A percentile compares a stretch with the other conserved stretches of the same genome.
These are phyloP conservation scores for Arthrobotrys sinensis DNA, from an alignment of 2,329 filamentous ascomycete species.

Conservation along the genomic window DNA sequence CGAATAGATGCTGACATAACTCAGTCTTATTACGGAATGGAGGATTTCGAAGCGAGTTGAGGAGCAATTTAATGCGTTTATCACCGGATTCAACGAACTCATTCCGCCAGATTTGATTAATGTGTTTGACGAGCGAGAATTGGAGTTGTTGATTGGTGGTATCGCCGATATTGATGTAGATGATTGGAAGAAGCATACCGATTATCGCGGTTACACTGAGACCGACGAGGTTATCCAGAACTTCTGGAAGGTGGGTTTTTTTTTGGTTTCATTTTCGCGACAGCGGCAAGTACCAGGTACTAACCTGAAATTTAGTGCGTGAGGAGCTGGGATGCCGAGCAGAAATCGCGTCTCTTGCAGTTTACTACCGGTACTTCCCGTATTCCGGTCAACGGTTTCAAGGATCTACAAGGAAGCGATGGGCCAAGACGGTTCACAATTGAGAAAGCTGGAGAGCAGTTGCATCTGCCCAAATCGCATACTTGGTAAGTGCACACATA, in stretches of 20 bases:
- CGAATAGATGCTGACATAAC: conserved; percentile 21
- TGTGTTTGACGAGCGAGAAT: conserved; percentile 97
- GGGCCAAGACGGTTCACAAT: conserved; percentile 96
- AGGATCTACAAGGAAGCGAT: conserved; percentile 97
- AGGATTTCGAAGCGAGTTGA: conserved; percentile 98
- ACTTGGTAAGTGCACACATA: conserved; percentile 81
- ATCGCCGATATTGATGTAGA: conserved; percentile 99
- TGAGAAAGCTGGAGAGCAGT: conserved; percentile 93
- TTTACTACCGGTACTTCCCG: conserved; percentile 97
- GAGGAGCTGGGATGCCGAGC: conserved; percentile 95
- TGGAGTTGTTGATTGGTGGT: conserved; percentile 96
- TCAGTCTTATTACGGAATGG: conserved; percentile 94
- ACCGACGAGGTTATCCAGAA: conserved; percentile 96
- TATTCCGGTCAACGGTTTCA: conserved; percentile 99
- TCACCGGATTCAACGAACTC: conserved; percentile 96
- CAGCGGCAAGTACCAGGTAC: conserved; percentile 1
- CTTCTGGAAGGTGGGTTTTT: conserved; percentile 86
- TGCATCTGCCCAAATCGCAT: conserved; percentile 94
- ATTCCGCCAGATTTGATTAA: conserved; percentile 97
- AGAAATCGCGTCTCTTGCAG: conserved; percentile 95
- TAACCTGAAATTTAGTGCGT: conserved; percentile 74
- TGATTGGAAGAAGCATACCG: conserved; percentile 99
- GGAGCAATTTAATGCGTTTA: conserved; percentile 98
- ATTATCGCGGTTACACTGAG: conserved; percentile 98
- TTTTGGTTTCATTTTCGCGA: neutral